Evolutionary conservation across 306 rosid species (phyloP), one percentile per base, ranked within the genome.

Genomic region (Corylus avellana): DNA sequence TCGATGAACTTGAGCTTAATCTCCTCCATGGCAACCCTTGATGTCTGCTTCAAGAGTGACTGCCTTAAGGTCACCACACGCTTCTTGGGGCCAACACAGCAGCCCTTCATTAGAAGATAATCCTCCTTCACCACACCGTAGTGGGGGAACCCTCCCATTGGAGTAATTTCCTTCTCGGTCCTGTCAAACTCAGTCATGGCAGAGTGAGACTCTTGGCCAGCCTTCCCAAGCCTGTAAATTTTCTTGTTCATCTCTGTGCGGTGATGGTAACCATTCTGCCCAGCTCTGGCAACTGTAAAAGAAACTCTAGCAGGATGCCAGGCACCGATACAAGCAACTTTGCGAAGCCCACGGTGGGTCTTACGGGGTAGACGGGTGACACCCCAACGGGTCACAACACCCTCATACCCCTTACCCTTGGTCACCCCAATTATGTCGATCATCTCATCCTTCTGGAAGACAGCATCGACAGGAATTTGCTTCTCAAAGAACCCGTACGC

Each of bases 301-400:
- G 97, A 93, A 32, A 93, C 97, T 73, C 97, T 87, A 0, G 97
- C 96, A 79, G 96, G 97, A 84, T 93, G 97, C 96, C 97, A 93
- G 3, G 97, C 97, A 77, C 97, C 97, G 78, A 93, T 93, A 93
- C 97, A 93, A 0, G 97, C 97, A 2, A 93, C 97, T 88, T 93
- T 93, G 80, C 97, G 86, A 81, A 93, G 85, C 86, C 97, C 97
- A 77, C 97, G 86, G 77, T 91, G 97, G 47, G 97, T 91, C 89
- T 91, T 93, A 7, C 96, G 96, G 42, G 96, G 96, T 63, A 93
- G 97, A 1, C 97, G 91, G 0, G 97, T 93, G 14, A 93, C 97
- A 81, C 97, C 97, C 97, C 96, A 93, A 64, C 96, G 88, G 14
- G 97, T 93, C 1, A 93, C 97, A 35, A 93, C 97, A 80, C 96